phyloP scores from a whole-genome alignment of 495 filamentous ascomycete genomes.

The Penicillium desertorum region DNA sequence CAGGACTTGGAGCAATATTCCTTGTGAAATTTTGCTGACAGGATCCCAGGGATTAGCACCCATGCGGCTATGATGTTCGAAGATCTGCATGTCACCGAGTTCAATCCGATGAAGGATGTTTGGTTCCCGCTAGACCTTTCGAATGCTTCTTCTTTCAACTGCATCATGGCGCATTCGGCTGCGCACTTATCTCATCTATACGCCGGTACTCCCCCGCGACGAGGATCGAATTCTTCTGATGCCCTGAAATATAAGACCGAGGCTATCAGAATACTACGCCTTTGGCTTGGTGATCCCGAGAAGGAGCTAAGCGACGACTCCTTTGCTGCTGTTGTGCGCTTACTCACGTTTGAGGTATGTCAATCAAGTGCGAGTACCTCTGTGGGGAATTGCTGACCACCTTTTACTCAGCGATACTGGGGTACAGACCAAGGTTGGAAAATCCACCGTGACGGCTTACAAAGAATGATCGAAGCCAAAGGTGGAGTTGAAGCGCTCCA shows the following conservation, averaged over 20 bases:
- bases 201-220: constrained; percentile 18
- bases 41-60: constrained; percentile 24
- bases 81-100: constrained; percentile 19
- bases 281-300: constrained; percentile 26
- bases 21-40: constrained; percentile 4
- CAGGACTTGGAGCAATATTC: not conserved
- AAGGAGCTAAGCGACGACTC: constrained; percentile 29
- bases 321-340: constrained; percentile 31
- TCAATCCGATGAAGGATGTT: constrained; percentile 36
- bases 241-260: constrained; percentile 21
- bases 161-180: constrained; percentile 32
- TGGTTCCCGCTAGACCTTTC: constrained; percentile 36
- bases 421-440: constrained; percentile 31
- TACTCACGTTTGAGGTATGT: constrained; percentile 32
- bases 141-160: constrained; percentile 32
- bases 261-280: constrained; percentile 23
- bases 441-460: constrained; percentile 30
- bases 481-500: constrained; percentile 26
- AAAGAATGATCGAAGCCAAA: constrained; percentile 32
- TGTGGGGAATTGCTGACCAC: constrained; percentile 5
- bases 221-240: constrained; percentile 15
- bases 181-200: constrained; percentile 29
- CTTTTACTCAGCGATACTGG: constrained; percentile 29
- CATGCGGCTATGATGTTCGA: constrained; percentile 37
- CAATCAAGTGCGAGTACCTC: not conserved